Conservation (phyloP, 1,139 yeast genomes). For the Candida gigantensis region DNA sequence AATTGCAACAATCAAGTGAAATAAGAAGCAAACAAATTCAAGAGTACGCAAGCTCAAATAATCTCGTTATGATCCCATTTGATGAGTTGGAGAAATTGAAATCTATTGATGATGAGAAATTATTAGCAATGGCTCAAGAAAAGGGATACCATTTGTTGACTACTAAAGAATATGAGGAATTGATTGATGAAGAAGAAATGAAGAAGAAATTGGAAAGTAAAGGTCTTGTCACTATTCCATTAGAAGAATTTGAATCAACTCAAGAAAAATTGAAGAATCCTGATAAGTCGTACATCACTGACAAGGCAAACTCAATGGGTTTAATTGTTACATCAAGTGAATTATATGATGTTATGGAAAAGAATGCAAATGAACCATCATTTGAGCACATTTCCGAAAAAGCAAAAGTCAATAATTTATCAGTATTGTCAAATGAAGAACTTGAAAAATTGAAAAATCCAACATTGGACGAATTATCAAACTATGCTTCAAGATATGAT, state of each 20-base stretch:
- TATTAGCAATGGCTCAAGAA: conserved; percentile 23
- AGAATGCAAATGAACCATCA: conserved; percentile 23
- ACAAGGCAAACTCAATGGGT: conserved; percentile 35
- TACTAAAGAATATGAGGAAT: conserved; percentile 26
- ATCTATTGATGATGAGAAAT: conserved; percentile 21
- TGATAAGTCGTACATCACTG: conserved; percentile 26
- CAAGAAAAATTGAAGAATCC: conserved; percentile 23
- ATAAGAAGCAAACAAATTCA: conserved; percentile 34
- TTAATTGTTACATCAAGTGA: conserved; percentile 31
- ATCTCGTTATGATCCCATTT: conserved; percentile 49
- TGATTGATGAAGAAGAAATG: conserved; percentile 39
- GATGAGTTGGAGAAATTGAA: conserved; percentile 45
- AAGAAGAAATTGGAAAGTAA: conserved; percentile 27
- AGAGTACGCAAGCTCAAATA: conserved; percentile 47
- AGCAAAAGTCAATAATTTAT: conserved; percentile 20
- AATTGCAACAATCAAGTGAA: conserved; percentile 14
- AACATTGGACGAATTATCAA: conserved; percentile 6
- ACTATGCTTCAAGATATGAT: conserved; percentile 17
- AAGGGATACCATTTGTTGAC: conserved; percentile 32
- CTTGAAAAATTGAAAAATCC: conserved; percentile 13
- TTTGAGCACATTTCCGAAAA: conserved; percentile 29
- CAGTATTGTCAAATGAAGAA: conserved; percentile 13
- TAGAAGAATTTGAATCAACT: conserved; percentile 22
- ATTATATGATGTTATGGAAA: conserved; percentile 31
- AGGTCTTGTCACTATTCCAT: conserved; percentile 39